A percentile compares a stretch with the other conserved stretches of the same genome.
phyloP scores from a whole-genome alignment of 2,329 filamentous ascomycete species.

The Dactylellina cionopaga region DNA sequence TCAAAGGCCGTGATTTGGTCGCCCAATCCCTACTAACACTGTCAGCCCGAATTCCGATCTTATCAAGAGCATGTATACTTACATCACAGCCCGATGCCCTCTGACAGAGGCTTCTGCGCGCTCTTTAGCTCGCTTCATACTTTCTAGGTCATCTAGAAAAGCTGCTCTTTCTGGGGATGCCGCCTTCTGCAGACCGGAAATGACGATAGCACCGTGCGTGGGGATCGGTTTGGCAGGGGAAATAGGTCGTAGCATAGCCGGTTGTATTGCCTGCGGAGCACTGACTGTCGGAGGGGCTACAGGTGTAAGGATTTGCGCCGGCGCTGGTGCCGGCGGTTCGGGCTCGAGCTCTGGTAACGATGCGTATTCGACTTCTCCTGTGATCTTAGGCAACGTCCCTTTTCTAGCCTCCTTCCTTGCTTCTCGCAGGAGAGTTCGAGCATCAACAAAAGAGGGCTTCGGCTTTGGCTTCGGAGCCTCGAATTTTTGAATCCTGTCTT shows the following conservation, averaged over 20 bases:
- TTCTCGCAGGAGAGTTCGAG: conserved; percentile 37
- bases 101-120: conserved; percentile 37
- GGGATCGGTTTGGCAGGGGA: not conserved
- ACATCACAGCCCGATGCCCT: conserved; percentile 38
- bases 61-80: conserved; percentile 5
- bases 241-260: not conserved
- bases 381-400: conserved; percentile 16
- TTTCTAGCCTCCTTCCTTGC: conserved; percentile 44
- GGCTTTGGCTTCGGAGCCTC: conserved; percentile 38
- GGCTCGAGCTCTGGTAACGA: conserved; percentile 8
- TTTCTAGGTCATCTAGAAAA: conserved; percentile 16
- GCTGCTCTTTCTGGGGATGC: conserved; percentile 5
- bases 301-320: not conserved
- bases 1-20: not conserved
- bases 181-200: not conserved
- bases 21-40: conserved; percentile 5
- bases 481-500: conserved; percentile 36
- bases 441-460: conserved; percentile 18
- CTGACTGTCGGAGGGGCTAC: not conserved
- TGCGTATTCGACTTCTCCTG: conserved; percentile 36
- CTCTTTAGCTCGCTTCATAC: conserved; percentile 28
- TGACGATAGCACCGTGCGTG: not conserved
- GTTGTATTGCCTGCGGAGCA: not conserved
- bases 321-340: not conserved
- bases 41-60: not conserved